Conservation (phyloP, 768 basidiomycete genomes). For the Zangia roseola region DNA sequence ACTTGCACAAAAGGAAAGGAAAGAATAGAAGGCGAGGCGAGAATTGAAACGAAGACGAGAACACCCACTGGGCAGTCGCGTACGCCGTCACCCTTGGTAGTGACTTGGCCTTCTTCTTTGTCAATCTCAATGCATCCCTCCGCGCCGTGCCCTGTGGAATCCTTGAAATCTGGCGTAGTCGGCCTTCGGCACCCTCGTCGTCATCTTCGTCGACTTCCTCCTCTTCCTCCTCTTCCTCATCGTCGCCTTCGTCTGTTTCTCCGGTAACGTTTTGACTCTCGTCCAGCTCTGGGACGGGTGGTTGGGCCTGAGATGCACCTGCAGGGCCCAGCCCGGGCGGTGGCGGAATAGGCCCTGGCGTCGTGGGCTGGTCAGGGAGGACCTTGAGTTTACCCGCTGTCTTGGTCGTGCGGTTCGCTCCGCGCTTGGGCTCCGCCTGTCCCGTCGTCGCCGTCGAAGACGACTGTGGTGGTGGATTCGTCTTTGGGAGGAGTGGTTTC, state of each 20-base stretch:
- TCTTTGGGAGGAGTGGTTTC: constrained; percentile 32
- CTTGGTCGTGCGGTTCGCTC: constrained; percentile 78
- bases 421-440: constrained; percentile 53
- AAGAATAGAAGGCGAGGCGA: background rate
- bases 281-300: constrained; percentile 29
- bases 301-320: constrained; percentile 24
- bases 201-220: constrained; percentile 52
- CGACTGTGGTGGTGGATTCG: constrained; percentile 17
- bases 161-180: constrained; percentile 70
- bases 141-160: constrained; percentile 95
- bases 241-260: constrained; percentile 73
- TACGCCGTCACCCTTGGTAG: constrained; percentile 95
- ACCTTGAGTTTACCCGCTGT: constrained; percentile 86
- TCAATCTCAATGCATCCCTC: constrained; percentile 83
- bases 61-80: constrained; percentile 79
- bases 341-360: constrained; percentile 5
- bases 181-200: constrained; percentile 57
- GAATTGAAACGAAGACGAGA: too few relatives aligned
- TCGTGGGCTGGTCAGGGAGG: constrained; percentile 79
- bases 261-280: constrained; percentile 50
- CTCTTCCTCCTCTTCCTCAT: constrained; percentile 43
- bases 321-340: too few relatives aligned
- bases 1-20: background rate
- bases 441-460: background rate
- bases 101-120: constrained; percentile 92